These are phyloP conservation scores for Anthoceros angustus DNA, from an alignment of 225 moss, liverwort and hornwort genomes.

Conservation along the genomic window DNA sequence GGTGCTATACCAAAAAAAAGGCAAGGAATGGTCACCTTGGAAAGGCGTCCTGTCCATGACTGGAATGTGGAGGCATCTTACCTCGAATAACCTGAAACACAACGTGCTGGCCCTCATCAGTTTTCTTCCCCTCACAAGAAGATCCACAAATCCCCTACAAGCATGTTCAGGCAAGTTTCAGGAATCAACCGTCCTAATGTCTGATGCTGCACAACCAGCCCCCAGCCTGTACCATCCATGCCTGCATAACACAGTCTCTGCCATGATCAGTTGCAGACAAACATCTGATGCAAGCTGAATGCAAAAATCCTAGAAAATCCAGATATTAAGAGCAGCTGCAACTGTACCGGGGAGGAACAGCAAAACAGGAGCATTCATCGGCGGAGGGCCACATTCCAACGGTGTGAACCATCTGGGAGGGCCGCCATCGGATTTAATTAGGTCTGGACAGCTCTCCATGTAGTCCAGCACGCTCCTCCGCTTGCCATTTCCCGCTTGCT, in stretches of 20 bases:
- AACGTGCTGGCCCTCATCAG: neutral
- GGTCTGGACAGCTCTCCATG: slow-evolving; percentile 3
- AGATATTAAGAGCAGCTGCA: too few relatives aligned
- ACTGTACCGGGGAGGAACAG: slow-evolving; percentile 57
- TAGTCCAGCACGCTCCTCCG: neutral
- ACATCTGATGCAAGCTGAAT: slow-evolving; percentile 1
- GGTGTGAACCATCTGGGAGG: slow-evolving; percentile 60
- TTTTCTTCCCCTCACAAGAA: neutral
- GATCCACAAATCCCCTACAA: neutral
- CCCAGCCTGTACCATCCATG: slow-evolving; percentile 43
- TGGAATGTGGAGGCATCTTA: slow-evolving; percentile 24
- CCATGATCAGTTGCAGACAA: neutral
- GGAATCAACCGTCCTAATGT: slow-evolving; percentile 23
- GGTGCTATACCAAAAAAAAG: neutral
- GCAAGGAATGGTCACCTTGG: slow-evolving; percentile 19
- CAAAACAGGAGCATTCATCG: slow-evolving; percentile 39
- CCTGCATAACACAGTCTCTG: slow-evolving; percentile 23
- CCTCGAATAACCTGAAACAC: slow-evolving; percentile 22
- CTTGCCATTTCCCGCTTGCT: neutral
- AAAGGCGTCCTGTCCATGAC: slow-evolving; percentile 28
- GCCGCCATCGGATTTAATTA: slow-evolving; percentile 28
- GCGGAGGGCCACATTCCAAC: slow-evolving; percentile 8
- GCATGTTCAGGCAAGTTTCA: neutral
- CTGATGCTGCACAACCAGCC: slow-evolving; percentile 47
- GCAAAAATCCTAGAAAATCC: neutral